A percentile compares a stretch with the other conserved stretches of the same genome.
Evolutionary conservation across 192 early-diverging fungal species (phyloP).

Genomic region (Fimicolochytrium jonesii): DNA sequence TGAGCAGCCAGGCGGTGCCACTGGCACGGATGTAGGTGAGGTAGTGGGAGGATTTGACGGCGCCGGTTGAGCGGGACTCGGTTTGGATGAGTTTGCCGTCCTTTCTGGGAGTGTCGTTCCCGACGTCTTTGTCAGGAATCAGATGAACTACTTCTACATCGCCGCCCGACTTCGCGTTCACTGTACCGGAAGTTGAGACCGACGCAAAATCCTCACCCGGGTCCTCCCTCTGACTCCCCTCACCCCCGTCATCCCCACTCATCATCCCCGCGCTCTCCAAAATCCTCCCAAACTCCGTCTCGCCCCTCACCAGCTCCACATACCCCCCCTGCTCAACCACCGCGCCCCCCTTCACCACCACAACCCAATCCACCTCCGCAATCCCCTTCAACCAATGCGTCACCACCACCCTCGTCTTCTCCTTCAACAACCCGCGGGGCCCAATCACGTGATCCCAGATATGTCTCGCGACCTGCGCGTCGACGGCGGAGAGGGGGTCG

Average conservation of each 20-base stretch:
- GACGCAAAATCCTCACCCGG: too few species aligned
- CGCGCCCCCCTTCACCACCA: conserved; percentile 60
- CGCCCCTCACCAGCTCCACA: too few species aligned
- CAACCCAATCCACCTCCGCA: conserved; percentile 63
- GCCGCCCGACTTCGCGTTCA: too few species aligned
- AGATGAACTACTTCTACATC: too few species aligned
- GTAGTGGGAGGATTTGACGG: conserved; percentile 66
- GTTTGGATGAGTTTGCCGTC: conserved; percentile 46
- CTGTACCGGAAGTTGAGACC: too few species aligned
- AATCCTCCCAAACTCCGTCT: too few species aligned
- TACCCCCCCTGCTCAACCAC: conserved; percentile 57
- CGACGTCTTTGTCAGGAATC: too few species aligned
- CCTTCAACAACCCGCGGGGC: conserved; percentile 40
- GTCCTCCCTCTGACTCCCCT: too few species aligned
- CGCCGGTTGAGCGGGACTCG: conserved; percentile 70
- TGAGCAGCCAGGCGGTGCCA: conserved; percentile 44
- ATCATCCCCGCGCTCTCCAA: too few species aligned
- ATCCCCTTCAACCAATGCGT: conserved; percentile 70
- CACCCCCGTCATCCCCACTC: too few species aligned
- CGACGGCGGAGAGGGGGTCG: conserved; percentile 88
- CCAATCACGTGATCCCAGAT: conserved; percentile 69
- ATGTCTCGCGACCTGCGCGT: conserved; percentile 81
- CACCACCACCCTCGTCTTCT: conserved; percentile 67
- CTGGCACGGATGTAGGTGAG: conserved; percentile 53
- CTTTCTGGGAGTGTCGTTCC: background rate